Evolutionary conservation across 768 basidiomycete genomes (phyloP), one percentile per base, ranked within the genome.

Genomic region (Cyathus striatus): DNA sequence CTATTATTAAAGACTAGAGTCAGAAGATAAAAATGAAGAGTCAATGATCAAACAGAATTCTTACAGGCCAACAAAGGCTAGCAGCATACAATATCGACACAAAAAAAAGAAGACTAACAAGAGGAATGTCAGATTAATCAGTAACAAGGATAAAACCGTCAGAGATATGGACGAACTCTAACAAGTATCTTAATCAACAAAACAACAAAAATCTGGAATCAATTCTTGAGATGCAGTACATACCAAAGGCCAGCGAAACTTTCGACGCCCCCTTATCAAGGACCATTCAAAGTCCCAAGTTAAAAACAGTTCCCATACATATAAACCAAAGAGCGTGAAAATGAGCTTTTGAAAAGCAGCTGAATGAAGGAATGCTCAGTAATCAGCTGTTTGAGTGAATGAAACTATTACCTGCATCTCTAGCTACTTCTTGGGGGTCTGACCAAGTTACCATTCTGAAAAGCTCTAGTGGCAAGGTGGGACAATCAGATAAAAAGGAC

Each of bases 201-300:
- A 40, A 5, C 24, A 12, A 22, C n/a, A 22, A 24, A 12, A 23
- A 40, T 22, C 20, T 14, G 3, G 39, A 17, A 22, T 21, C 17
- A 21, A 36, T 17, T 23, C 6, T 43, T 6, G 13, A n/a, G 26
- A 13, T 23, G 36, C 20, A 24, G 27, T 17, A 72, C 79, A 46
- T 56, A 86, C 84, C 60, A 86, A 62, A 48, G 85, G 83, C 82
- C 82, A 85, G 23, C 76, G 72, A 49, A 84, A 77, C 52, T 64
- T 72, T 35, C 83, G 75, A 42, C 71, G 68, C n/a, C 73, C 55
- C 22, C 68, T 72, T 32, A 86, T 43, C 23, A 87, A 57, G 21
- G 83, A 82, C 74, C 75, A 76, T 51, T 88, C 85, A 48, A 88
- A 87, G 47, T 72, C 70, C 44, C 61, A 75, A 13, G 85, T 84